Conservation (phyloP, 108 stramenopile genomes). For the Pseudonitzschia pungens region DNA sequence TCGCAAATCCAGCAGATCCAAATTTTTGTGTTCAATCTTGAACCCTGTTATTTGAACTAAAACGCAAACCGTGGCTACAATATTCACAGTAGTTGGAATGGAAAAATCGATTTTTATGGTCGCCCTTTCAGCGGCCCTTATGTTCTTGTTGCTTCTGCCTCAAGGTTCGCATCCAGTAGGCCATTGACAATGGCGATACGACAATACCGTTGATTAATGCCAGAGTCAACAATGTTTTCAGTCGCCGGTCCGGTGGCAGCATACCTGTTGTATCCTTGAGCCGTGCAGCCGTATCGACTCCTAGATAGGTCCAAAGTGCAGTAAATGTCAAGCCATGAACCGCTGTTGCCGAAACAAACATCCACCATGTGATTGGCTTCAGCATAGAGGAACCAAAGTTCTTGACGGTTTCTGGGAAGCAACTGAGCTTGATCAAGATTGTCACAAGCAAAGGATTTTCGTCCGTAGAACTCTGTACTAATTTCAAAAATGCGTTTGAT, state of each 20-base stretch:
- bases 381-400: constrained; percentile 55
- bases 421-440: constrained; percentile 61
- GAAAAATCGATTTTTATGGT: too few relatives aligned
- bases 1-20: too few relatives aligned
- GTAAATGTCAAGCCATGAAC: constrained; percentile 75
- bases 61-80: too few relatives aligned
- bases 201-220: constrained; percentile 41
- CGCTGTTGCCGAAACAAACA: constrained; percentile 44
- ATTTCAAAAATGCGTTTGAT: constrained; percentile 52
- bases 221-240: constrained; percentile 27
- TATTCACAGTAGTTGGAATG: too few relatives aligned
- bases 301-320: constrained; percentile 69
- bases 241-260: constrained; percentile 6
- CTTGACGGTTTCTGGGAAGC: constrained; percentile 82
- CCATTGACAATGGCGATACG: constrained; percentile 45
- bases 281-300: constrained; percentile 57
- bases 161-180: constrained; percentile 41
- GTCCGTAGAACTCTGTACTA: constrained; percentile 33
- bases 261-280: constrained; percentile 17
- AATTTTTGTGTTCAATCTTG: too few relatives aligned
- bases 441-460: constrained; percentile 48
- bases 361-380: constrained; percentile 29
- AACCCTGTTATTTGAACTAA: too few relatives aligned
- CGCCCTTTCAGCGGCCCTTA: neutral
- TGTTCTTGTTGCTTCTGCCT: constrained; percentile 9